These are phyloP conservation scores for Cardamine resedifolia DNA, from an alignment of 345 rosid genomes.

Conservation along the genomic window DNA sequence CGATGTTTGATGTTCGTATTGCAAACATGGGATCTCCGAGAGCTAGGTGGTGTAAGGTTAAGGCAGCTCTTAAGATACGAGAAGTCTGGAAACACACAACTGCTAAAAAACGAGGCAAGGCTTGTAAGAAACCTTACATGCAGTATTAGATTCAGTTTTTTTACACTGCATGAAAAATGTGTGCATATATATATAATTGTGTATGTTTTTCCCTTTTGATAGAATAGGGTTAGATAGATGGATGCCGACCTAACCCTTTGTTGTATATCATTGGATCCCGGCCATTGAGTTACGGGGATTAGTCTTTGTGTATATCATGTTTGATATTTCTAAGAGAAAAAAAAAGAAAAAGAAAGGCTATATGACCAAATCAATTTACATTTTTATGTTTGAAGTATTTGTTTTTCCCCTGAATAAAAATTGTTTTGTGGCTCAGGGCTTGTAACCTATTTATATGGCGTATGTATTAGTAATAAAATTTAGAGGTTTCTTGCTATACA, in stretches of 20 bases:
- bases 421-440: neutral
- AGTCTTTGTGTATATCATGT: slow-evolving; percentile 11
- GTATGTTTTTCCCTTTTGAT: neutral
- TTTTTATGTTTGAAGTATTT: neutral
- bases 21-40: slow-evolving; percentile 39
- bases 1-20: slow-evolving; percentile 28
- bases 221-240: slow-evolving; percentile 20
- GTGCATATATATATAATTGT: neutral
- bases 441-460: neutral
- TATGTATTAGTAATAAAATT: neutral
- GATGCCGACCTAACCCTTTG: slow-evolving; percentile 18
- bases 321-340: neutral
- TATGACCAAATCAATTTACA: neutral
- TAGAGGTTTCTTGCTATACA: neutral
- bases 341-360: neutral
- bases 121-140: neutral
- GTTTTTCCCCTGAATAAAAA: neutral
- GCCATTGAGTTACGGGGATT: slow-evolving; percentile 21
- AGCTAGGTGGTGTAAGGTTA: slow-evolving; percentile 70
- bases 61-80: slow-evolving; percentile 53
- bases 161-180: neutral
- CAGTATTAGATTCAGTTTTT: slow-evolving; percentile 8
- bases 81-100: slow-evolving; percentile 36
- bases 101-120: slow-evolving; percentile 24
- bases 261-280: slow-evolving; percentile 14